Evolutionary conservation across 441 rosid species (phyloP).

Genomic region (Pelargonium cotyledonis): DNA sequence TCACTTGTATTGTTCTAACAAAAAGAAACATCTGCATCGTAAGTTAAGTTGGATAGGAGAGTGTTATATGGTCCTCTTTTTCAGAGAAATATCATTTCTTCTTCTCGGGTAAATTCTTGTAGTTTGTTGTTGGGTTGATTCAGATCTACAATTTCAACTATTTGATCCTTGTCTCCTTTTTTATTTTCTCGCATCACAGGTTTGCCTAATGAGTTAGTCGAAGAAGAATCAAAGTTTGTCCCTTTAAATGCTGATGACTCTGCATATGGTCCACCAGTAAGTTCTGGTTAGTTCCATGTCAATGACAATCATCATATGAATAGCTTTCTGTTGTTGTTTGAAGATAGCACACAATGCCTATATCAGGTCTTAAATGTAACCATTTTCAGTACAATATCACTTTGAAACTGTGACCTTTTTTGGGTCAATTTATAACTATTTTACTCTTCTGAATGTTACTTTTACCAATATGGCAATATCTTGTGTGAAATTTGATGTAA

Average conservation of each 20-base stretch:
- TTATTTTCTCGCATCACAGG: constrained; percentile 26
- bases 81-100: too few species aligned
- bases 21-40: too few species aligned
- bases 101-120: too few species aligned
- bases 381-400: neutral
- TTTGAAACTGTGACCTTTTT: neutral
- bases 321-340: neutral
- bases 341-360: neutral
- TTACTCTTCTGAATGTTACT: neutral
- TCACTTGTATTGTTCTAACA: too few species aligned
- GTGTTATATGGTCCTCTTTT: too few species aligned
- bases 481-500: neutral
- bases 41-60: too few species aligned
- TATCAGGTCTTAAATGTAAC: neutral
- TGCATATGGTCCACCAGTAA: constrained; percentile 72
- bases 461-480: neutral
- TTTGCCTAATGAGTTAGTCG: constrained; percentile 38
- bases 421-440: too few species aligned
- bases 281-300: constrained; percentile 41
- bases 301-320: neutral
- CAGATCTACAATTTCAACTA: too few species aligned
- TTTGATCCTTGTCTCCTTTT: neutral
- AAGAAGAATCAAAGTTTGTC: constrained; percentile 62
- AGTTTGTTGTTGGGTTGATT: too few species aligned
- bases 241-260: constrained; percentile 65